Evolutionary conservation across 108 stramenopile species (phyloP).

Genomic region (Skeletonema grethae): DNA sequence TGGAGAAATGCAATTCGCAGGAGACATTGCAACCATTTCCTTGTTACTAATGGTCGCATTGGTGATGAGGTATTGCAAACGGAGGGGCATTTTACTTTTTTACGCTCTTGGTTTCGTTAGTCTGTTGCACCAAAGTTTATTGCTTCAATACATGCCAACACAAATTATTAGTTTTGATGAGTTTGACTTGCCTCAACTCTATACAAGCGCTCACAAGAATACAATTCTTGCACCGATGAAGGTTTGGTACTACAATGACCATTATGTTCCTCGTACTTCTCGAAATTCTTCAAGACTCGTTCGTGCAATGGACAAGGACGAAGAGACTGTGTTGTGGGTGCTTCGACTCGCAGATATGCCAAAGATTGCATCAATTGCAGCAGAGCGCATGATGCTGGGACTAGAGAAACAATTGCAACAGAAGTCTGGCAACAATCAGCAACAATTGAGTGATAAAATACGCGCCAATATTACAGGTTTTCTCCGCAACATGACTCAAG

Average conservation of each 20-base stretch:
- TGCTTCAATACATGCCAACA: not conserved
- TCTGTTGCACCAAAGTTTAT: not conserved
- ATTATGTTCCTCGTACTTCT: not conserved
- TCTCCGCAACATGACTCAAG: constrained; percentile 3
- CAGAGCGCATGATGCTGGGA: not conserved
- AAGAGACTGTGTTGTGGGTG: not conserved
- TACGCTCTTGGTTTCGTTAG: not conserved
- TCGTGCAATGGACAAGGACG: not conserved
- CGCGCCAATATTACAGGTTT: constrained; percentile 1
- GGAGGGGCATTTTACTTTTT: not conserved
- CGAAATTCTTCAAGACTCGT: not conserved
- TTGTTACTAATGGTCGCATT: not conserved
- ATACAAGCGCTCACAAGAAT: not conserved
- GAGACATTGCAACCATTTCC: not conserved
- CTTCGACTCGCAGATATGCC: not conserved
- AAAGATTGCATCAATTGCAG: not conserved
- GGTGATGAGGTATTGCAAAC: not conserved
- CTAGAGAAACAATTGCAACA: not conserved
- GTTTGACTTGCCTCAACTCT: not conserved
- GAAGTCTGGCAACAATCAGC: not conserved
- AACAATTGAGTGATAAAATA: not conserved
- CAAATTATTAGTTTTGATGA: not conserved
- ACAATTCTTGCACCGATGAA: not conserved
- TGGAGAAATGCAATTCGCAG: not conserved
- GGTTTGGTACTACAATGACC: not conserved